A percentile compares a stretch with the other conserved stretches of the same genome.
Conservation (phyloP, 805 yeast species). For the Schizosaccharomyces osmophilus region DNA sequence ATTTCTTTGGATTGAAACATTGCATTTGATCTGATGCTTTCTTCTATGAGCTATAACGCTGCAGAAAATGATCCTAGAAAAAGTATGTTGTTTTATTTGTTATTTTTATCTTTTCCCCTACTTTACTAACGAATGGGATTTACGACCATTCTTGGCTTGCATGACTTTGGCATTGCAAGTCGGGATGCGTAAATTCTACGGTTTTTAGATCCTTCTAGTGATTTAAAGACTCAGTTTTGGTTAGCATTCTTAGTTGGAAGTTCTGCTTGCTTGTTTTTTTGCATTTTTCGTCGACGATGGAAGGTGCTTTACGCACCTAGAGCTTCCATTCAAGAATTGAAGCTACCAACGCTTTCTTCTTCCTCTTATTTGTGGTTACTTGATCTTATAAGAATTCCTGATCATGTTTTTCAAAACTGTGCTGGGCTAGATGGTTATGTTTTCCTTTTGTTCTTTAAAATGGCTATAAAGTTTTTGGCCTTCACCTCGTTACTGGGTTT, state of each 20-base stretch:
- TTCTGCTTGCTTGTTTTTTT: neutral
- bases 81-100: neutral
- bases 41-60: neutral
- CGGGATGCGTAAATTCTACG: too few relatives aligned
- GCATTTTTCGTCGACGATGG: neutral
- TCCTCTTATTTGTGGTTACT: slow-evolving; percentile 66
- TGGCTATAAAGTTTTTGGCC: slow-evolving; percentile 49
- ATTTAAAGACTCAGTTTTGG: neutral
- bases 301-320: neutral
- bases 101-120: too few relatives aligned
- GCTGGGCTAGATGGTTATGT: slow-evolving; percentile 93
- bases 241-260: neutral
- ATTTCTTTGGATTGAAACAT: neutral
- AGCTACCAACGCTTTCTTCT: slow-evolving; percentile 33
- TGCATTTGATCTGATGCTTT: neutral
- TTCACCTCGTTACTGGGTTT: slow-evolving; percentile 47
- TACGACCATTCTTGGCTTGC: too few relatives aligned
- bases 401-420: slow-evolving; percentile 54
- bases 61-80: neutral
- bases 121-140: too few relatives aligned
- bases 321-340: neutral
- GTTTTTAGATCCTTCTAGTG: neutral
- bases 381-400: slow-evolving; percentile 36
- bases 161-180: too few relatives aligned
- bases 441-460: slow-evolving; percentile 68